These are phyloP conservation scores for Aspergillus hancockii DNA, from an alignment of 495 filamentous ascomycete genomes.

Conservation along the genomic window DNA sequence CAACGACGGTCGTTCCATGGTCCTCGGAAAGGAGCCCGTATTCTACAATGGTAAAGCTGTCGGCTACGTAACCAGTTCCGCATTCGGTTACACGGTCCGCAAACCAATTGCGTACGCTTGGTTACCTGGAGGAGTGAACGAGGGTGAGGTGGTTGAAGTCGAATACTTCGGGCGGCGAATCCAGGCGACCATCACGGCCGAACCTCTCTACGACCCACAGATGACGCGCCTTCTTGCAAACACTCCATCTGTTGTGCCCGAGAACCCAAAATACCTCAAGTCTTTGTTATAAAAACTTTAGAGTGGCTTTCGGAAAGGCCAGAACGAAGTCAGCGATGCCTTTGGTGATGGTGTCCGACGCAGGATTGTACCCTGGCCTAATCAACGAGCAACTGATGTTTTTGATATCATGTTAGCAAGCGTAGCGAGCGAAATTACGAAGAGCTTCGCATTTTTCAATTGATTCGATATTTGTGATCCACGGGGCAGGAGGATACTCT, in stretches of 20 bases:
- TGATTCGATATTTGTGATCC: too few species aligned
- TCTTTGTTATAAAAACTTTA: slow-evolving; percentile 1
- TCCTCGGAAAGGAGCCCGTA: slow-evolving; percentile 54
- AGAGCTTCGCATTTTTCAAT: too few species aligned
- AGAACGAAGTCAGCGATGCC: too few species aligned
- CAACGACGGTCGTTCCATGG: slow-evolving; percentile 45
- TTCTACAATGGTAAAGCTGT: slow-evolving; percentile 35
- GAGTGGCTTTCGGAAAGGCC: too few species aligned
- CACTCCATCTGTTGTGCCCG: slow-evolving; percentile 6
- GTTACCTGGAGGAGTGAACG: slow-evolving; percentile 35
- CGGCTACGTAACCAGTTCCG: slow-evolving; percentile 51
- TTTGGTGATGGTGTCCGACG: too few species aligned
- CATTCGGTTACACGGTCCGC: slow-evolving; percentile 47
- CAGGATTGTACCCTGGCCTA: too few species aligned
- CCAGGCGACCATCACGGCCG: slow-evolving; percentile 39
- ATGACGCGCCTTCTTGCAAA: slow-evolving; percentile 7
- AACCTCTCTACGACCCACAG: slow-evolving; percentile 43
- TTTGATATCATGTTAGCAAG: too few species aligned
- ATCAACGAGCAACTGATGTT: too few species aligned
- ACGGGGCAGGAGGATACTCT: too few species aligned
- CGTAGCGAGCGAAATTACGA: too few species aligned
- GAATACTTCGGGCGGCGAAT: slow-evolving; percentile 50
- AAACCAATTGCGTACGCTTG: slow-evolving; percentile 50
- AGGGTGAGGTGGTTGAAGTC: slow-evolving; percentile 43
- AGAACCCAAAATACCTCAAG: slow-evolving; percentile 17